Percentiles rank a stretch among this genome's conserved stretches.
phyloP scores from a whole-genome alignment of 2,329 filamentous ascomycete species.

The Balansia obtecta region DNA sequence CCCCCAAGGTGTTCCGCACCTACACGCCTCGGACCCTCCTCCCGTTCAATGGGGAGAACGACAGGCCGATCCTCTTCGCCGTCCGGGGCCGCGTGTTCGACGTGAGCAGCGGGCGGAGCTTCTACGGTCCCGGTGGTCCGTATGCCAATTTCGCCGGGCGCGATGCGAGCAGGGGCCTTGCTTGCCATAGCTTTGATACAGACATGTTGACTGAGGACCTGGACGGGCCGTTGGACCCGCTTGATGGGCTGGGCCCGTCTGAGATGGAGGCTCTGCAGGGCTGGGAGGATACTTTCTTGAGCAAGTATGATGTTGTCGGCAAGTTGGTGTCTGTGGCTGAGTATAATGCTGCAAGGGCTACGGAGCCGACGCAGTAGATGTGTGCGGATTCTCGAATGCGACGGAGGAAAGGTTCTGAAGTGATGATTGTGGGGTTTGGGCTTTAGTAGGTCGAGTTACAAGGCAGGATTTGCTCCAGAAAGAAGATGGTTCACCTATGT shows the following conservation, averaged over 20 bases:
- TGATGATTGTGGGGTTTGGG: not conserved
- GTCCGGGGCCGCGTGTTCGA: conserved; percentile 88
- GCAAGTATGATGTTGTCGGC: conserved; percentile 94
- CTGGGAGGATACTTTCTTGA: conserved; percentile 87
- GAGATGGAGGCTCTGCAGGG: conserved; percentile 73
- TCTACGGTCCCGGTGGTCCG: conserved; percentile 90
- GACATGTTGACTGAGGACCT: conserved; percentile 91
- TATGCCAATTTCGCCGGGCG: conserved; percentile 94
- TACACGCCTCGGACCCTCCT: conserved; percentile 74
- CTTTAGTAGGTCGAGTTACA: no score
- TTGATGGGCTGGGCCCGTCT: conserved; percentile 59
- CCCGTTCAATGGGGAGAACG: conserved; percentile 67
- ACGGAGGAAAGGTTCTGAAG: not conserved
- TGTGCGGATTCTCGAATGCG: not conserved
- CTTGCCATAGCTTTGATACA: conserved; percentile 85
- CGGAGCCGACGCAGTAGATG: not conserved
- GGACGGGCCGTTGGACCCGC: conserved; percentile 65
- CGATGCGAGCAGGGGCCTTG: conserved; percentile 79
- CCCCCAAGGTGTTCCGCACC: conserved; percentile 50
- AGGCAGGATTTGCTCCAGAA: conserved; percentile 1
- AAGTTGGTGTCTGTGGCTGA: conserved; percentile 53
- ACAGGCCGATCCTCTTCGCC: conserved; percentile 72
- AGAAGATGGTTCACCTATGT: not conserved
- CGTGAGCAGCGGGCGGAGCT: conserved; percentile 74
- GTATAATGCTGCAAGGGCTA: conserved; percentile 12